Base-by-base conservation (phyloP, 2,329 filamentous ascomycete genomes). In the Fusarium euwallaceae region DNA sequence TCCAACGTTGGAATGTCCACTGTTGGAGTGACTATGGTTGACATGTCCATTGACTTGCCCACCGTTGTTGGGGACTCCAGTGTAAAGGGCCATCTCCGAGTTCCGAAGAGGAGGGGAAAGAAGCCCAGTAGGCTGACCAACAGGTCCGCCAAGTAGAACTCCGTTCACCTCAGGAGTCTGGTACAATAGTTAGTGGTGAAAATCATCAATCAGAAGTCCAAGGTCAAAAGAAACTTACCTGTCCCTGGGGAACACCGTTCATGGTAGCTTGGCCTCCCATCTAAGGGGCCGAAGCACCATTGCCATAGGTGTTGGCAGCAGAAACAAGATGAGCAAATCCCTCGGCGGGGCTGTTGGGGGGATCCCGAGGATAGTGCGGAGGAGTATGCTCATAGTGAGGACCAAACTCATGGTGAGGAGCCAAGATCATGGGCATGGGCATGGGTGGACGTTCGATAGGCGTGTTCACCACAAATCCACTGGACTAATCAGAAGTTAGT, bases 211-310 rank as follows among this genome's bases (percentile, higher is more conserved):
- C 6, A 41, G 29, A 7, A 14, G 5, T 17, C 41, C 36, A 59
- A 39, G n/a, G 17, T 11, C 56, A 1, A n/a, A 10, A 16, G 27
- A 22, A 58, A 67, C 72, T 73, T 65, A 70, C 72, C 45, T 63
- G 61, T 17, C 36, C 56, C 10, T 37, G 55, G 34, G 29, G 6
- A 32, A 8, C n/a, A 58, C 9, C 53, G 34, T 37, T 37, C 32
- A 58, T 17, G 53, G 69, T 64, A 45, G 61, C 66, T 64, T 76
- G 76, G 39, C 63, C 73, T 56, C 78, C 78, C 70, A 75, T 69
- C 77, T 78, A 79, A 76, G 76, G 78, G 12, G 48, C 66, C 70
- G 60, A 27, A 64, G 69, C 58, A 59, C 43, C 37, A 37, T 61
- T 34, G 45, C 24, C 10, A 20, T 53, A 55, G 29, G 62, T n/a